Evolutionary conservation across 1,284 basidiomycete species (phyloP), one percentile per base, ranked within the genome.

Genomic region (Melampsora americana): DNA sequence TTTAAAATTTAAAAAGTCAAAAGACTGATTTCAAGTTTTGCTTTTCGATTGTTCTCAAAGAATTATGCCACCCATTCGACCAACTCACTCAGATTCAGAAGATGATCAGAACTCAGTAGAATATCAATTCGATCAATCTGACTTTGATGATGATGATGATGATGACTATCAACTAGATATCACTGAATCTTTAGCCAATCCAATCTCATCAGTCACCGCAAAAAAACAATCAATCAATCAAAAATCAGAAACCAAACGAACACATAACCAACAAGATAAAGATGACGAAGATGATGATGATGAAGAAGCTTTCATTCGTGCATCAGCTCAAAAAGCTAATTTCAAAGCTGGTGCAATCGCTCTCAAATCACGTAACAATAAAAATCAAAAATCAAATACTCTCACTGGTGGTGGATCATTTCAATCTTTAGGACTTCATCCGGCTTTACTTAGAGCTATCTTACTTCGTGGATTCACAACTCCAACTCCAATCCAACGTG

Each of bases 401-500:
- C 64, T 80, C 5, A 80, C 79, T 28, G 80, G 80, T 12, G 80
- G 80, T 20, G 81, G 81, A 11, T 82, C 81, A 4, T 82, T 82
- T 77, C 81, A 82, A 67, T 71, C 79, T 18, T 74, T 79, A 93
- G 93, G 92, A 69, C 86, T 98, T 6, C 88, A 92, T 79, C 92
- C 93, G 0, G 88, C 89, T 44, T 85, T 98, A 0, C 86, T 96
- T 35, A 89, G 93, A 65, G 90, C 93, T 1, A 85, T 99, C 60
- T 90, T 91, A 1, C 85, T 97, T n/a, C 90, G 96, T 81, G 95
- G 95, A 14, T 98, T 93, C 85, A 91, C 92, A 69, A 90, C 90
- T 53, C 96, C 96, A 14, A 99, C 96, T 0, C 96, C 96, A 0
- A 99, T 99, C 68, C 96, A 99, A 84, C 88, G 95, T 11, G 87